Percentiles rank a stretch among this genome's conserved stretches.
phyloP scores from a whole-genome alignment of 2,329 filamentous ascomycete species.

The Fusarium nisikadoi region DNA sequence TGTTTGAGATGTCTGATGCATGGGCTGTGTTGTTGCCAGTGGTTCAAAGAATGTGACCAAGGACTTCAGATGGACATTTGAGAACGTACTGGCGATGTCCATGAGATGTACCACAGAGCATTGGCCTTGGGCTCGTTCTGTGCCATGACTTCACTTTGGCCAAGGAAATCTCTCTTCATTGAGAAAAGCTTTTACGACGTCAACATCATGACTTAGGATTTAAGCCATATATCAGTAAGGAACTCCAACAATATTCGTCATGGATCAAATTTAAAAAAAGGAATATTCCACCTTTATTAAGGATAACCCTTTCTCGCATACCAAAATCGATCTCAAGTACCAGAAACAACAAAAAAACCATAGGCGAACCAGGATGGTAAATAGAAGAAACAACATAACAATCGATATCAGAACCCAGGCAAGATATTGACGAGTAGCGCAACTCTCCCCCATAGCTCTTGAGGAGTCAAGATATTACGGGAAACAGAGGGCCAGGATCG shows the following conservation, averaged over 20 bases:
- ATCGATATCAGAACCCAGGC: slow-evolving; percentile 32
- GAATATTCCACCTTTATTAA: slow-evolving; percentile 47
- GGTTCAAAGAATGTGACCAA: background rate
- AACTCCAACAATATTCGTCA: background rate
- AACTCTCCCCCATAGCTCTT: slow-evolving; percentile 1
- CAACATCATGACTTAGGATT: background rate
- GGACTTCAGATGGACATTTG: background rate
- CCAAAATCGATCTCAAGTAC: slow-evolving; percentile 30
- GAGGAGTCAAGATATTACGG: background rate
- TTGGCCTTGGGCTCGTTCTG: background rate
- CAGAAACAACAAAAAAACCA: slow-evolving; percentile 19
- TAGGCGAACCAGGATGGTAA: slow-evolving; percentile 35
- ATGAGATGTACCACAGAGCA: background rate
- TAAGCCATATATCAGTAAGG: too few relatives aligned
- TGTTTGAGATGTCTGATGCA: background rate
- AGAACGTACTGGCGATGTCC: background rate
- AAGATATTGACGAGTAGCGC: slow-evolving; percentile 19
- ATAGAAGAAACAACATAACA: slow-evolving; percentile 28
- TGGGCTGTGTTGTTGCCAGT: background rate
- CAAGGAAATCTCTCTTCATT: too few relatives aligned
- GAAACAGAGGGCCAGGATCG: slow-evolving; percentile 3
- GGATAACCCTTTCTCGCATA: slow-evolving; percentile 43
- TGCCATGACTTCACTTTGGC: background rate
- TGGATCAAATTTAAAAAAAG: slow-evolving; percentile 16
- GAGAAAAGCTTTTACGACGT: background rate